A percentile compares a stretch with the other conserved stretches of the same genome.
Conservation (phyloP, 805 yeast species). For the Kurtzmaniella cleridarum region DNA sequence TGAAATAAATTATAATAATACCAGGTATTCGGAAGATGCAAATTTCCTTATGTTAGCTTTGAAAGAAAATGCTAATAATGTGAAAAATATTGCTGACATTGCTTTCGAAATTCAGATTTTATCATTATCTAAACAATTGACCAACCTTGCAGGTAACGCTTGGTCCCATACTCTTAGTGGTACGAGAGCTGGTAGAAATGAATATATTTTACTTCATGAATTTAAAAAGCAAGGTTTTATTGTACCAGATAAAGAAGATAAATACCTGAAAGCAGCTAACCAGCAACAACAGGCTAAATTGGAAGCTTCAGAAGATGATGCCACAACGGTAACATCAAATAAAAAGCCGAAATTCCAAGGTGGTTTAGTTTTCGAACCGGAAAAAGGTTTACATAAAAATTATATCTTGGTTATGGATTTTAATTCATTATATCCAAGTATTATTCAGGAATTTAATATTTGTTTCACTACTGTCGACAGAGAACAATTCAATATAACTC, state of each 20-base stretch:
- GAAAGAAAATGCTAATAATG: constrained; percentile 60
- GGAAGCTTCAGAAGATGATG: constrained; percentile 34
- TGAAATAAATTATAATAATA: constrained; percentile 70
- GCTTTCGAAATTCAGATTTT: constrained; percentile 81
- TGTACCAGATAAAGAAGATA: constrained; percentile 78
- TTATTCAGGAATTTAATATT: constrained; percentile 93
- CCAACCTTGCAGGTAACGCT: constrained; percentile 93
- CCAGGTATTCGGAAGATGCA: constrained; percentile 63
- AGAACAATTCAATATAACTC: constrained; percentile 35
- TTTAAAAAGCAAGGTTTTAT: constrained; percentile 73
- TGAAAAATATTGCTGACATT: constrained; percentile 67
- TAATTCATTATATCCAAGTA: constrained; percentile 94
- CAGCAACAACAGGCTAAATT: constrained; percentile 28
- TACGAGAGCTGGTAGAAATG: constrained; percentile 94
- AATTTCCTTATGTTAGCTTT: constrained; percentile 62
- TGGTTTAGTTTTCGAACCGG: constrained; percentile 96
- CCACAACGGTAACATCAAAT: constrained; percentile 44
- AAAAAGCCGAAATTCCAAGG: constrained; percentile 80
- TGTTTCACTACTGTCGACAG: constrained; percentile 94
- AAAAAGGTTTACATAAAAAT: constrained; percentile 86
- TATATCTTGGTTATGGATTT: constrained; percentile 94
- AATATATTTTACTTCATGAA: constrained; percentile 87
- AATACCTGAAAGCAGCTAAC: constrained; percentile 29
- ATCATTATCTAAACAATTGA: constrained; percentile 84
- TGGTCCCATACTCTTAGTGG: constrained; percentile 95